Base-by-base conservation (phyloP, 163 green algal species). In the Scenedesmus sp. region DNA sequence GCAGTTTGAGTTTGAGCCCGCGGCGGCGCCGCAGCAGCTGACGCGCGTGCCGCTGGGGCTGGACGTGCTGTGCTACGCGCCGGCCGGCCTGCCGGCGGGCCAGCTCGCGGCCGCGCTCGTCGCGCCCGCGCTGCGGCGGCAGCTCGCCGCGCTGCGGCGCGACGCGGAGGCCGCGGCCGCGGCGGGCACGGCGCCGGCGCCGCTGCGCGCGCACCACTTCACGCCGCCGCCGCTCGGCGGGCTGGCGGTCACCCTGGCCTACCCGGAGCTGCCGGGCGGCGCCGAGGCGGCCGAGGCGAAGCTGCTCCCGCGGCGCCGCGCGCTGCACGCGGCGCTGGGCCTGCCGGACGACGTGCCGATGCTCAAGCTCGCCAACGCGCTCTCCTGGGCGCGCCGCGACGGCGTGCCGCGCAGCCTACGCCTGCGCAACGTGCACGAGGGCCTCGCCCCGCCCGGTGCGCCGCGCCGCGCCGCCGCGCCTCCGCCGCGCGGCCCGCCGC, bases 351-450 rank as follows among this genome's bases (percentile, higher is more conserved):
- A 97, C 78, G 75, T 92, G 14, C 93, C 93, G 0, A 80, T 92
- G 70, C 84, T 97, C 58, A 74, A 88, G 2, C 51, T 81, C 2
- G 85, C 81, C 5, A 92, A 93, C 36, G 90, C 92, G 15, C 33
- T 94, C 4, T 47, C 50, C 3, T 73, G 86, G 69, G 44, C 47
- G 44, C 47, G 20, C 17, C 20, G 22, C n/a, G 36, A 28, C 4
- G 33, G 70, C 24, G 29, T 63, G 67, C 33, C 3, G 64, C 28
- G 15, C 45, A 74, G 9, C 31, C 47, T 33, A 17, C 83, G 89
- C 36, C 77, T 97, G 65, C 24, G 44, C 33, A 85, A 97, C 65
- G 93, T 97, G 39, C 93, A 97, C 67, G 47, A 87, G 50, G 89
- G 87, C 4, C 76, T 97, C 29, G 6, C 70, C 0, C 24, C 75